Percentiles rank a stretch among this genome's conserved stretches.
Conservation (phyloP, 75 land plant species). For the Picea glauca region DNA sequence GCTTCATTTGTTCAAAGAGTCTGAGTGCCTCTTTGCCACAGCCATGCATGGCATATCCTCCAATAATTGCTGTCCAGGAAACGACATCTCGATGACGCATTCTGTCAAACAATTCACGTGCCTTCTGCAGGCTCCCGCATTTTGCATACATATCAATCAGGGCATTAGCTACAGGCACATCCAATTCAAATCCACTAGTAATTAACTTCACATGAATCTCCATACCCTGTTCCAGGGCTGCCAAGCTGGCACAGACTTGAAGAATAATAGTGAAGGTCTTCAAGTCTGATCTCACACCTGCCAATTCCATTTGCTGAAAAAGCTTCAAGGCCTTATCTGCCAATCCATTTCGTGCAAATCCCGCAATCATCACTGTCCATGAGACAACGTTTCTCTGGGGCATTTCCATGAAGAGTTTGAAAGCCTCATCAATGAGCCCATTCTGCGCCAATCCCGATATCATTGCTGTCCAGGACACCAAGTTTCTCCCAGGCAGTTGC, state of each 20-base stretch:
- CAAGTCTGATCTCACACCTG: neutral
- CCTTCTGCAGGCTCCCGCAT: neutral
- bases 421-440: neutral
- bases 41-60: neutral
- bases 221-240: neutral
- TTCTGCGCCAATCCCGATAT: neutral
- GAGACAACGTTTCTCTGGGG: neutral
- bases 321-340: neutral
- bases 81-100: conserved; percentile 23
- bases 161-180: conserved; percentile 5
- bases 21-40: neutral
- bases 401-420: neutral
- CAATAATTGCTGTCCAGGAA: conserved; percentile 35
- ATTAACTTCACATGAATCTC: conserved; percentile 5
- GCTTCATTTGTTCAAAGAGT: conserved; percentile 1
- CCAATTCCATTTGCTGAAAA: neutral
- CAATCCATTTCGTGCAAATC: neutral
- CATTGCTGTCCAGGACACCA: conserved; percentile 12
- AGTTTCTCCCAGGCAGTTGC: conserved; percentile 22
- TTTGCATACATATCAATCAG: neutral
- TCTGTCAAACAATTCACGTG: neutral
- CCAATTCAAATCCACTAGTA: neutral
- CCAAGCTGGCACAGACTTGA: conserved; percentile 1
- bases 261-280: neutral
- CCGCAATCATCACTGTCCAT: neutral